Conservation (phyloP, 257 asterid species). For the Solanum piurae region DNA sequence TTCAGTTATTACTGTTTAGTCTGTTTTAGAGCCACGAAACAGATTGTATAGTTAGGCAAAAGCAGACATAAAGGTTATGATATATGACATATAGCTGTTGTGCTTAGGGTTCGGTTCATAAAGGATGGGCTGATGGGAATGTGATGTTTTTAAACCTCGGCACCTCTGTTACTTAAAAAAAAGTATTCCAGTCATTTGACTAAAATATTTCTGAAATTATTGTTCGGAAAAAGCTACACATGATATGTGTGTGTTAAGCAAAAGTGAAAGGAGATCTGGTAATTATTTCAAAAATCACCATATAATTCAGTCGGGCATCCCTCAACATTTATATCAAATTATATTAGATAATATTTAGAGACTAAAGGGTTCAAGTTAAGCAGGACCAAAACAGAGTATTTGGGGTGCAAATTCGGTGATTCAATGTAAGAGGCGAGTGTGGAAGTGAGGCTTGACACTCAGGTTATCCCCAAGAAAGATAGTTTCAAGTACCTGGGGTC, state of each 20-base stretch:
- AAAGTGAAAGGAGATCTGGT: not conserved
- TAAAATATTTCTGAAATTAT: not conserved
- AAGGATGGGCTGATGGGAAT: not conserved
- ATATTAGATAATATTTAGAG: not conserved
- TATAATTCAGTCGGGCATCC: not conserved
- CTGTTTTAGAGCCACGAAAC: not conserved
- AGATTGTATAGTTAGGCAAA: not conserved
- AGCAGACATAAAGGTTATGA: not conserved
- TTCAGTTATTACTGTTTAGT: not conserved
- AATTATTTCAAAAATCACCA: not conserved
- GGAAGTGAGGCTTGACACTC: not conserved
- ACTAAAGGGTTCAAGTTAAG: not conserved
- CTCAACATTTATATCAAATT: not conserved
- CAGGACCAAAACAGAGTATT: not conserved
- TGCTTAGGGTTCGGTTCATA: not conserved
- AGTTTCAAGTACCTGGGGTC: not conserved
- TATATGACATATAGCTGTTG: not conserved
- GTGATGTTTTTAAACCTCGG: not conserved
- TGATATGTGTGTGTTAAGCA: not conserved
- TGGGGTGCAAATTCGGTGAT: not conserved
- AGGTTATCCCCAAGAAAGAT: not conserved
- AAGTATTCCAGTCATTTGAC: not conserved
- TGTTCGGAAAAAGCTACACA: not conserved
- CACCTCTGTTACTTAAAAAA: not conserved
- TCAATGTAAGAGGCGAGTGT: not conserved